Conservation (phyloP, 176 grass and related monocot genomes). For the Luzula sylvatica region DNA sequence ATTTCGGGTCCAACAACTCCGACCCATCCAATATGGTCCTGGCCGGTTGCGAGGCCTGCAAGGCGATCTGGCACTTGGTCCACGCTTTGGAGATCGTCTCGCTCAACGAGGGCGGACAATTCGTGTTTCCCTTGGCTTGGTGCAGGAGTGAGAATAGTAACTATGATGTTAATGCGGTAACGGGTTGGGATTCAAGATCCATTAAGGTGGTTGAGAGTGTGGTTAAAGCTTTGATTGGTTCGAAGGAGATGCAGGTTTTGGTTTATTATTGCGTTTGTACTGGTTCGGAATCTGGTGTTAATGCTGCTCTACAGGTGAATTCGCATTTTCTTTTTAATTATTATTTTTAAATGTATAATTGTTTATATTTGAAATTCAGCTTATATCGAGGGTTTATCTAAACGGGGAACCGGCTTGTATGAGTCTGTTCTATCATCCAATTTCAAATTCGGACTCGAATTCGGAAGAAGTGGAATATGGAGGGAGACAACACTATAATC, state of each 20-base stretch:
- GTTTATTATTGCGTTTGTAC: constrained; percentile 89
- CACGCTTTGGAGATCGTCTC: constrained; percentile 74
- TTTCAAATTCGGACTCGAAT: too few species aligned
- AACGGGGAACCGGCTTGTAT: constrained; percentile 41
- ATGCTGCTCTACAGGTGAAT: constrained; percentile 91
- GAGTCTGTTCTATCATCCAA: constrained; percentile 26
- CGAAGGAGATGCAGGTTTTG: constrained; percentile 64
- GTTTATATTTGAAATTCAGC: constrained; percentile 45
- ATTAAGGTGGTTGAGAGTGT: constrained; percentile 48
- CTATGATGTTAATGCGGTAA: too few species aligned
- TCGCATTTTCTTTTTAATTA: constrained; percentile 7
- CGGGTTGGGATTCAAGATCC: constrained; percentile 37
- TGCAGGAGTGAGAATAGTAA: too few species aligned
- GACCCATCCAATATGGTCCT: constrained; percentile 93
- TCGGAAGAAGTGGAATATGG: constrained; percentile 41
- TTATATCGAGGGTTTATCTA: constrained; percentile 77
- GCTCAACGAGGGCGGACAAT: constrained; percentile 32
- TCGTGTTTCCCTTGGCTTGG: constrained; percentile 67
- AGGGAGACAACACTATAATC: constrained; percentile 75
- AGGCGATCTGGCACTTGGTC: constrained; percentile 85
- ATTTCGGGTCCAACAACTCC: constrained; percentile 56
- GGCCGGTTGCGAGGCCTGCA: constrained; percentile 91
- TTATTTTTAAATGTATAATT: neutral
- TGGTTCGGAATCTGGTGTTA: constrained; percentile 78
- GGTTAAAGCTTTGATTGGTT: constrained; percentile 58